Base-by-base conservation (phyloP, 768 basidiomycete genomes). In the Suillus paluster region DNA sequence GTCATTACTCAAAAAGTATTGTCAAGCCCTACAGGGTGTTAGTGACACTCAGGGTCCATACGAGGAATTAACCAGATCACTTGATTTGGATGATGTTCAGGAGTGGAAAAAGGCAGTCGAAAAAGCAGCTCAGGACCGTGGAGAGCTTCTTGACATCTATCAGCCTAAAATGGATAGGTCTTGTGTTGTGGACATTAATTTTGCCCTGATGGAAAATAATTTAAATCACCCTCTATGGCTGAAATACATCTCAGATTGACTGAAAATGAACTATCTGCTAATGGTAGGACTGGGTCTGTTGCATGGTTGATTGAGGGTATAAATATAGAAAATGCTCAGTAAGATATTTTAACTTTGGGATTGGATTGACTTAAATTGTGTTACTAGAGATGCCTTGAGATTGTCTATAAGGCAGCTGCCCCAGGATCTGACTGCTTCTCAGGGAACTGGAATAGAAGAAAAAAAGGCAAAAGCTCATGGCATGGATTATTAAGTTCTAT, bases 231-330 rank as follows among this genome's bases (percentile, higher is more conserved):
- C 15, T 34, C 30, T 25, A 58, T 62, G 55, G 60, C 39, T 23
- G 55, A 62, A 23, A 57, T 62, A n/a, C 17, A 36, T 5, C 25
- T 62, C 0, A 15, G 17, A 10, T 44, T 62, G 55, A 61, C 54
- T 8, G 56, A 34, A 57, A 48, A n/a, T 7, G 39, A 46, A 17
- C 7, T 33, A 4, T 38, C 54, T 3, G 8, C 38, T 5, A 56
- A 14, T 45, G 45, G 55, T 23, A 46, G 49, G 36, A 44, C 42
- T 21, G 60, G 55, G 14, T 15, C 41, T 19, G 11, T 62, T n/a
- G 60, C 60, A 23, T 62, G 45, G 55, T 39, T 57, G 25, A 39
- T 62, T 5, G n/a, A n/a, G n/a, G n/a, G n/a, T n/a, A n/a, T n/a
- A n/a, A n/a, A n/a, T n/a, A n/a, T n/a, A n/a, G n/a, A n/a, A n/a